A percentile compares a stretch with the other conserved stretches of the same genome.
phyloP scores from a whole-genome alignment of 441 rosid species.

The Rhodomyrtus psidioides region DNA sequence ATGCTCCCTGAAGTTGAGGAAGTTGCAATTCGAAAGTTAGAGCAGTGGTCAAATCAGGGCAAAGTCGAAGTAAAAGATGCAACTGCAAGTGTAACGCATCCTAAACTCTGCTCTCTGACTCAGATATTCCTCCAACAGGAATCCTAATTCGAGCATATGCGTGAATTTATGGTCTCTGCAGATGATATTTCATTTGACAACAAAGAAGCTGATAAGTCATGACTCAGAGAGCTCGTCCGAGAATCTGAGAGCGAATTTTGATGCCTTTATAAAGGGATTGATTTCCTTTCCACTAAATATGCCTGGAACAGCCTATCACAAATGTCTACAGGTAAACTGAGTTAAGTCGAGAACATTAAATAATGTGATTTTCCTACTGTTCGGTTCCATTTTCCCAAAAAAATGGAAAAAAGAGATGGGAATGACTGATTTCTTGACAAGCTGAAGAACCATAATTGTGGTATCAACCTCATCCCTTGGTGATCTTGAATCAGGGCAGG shows the following conservation, averaged over 20 bases:
- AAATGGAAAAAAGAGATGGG: background rate
- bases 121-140: background rate
- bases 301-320: constrained; percentile 6
- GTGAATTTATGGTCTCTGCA: background rate
- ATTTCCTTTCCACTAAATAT: constrained; percentile 4
- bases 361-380: background rate
- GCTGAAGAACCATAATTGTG: background rate
- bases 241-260: background rate
- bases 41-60: background rate
- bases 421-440: background rate
- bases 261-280: constrained; percentile 4
- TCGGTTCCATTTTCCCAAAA: background rate
- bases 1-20: constrained; percentile 9
- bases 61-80: background rate
- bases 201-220: background rate
- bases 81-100: background rate
- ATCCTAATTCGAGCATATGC: background rate
- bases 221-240: background rate
- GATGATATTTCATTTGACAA: constrained; percentile 6
- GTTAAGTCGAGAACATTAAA: background rate
- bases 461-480: background rate
- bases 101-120: background rate
- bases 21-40: background rate
- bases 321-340: constrained; percentile 1
- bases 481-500: constrained; percentile 10